Evolutionary conservation across 495 filamentous ascomycete species (phyloP), one percentile per base, ranked within the genome.

Genomic region (Hypomontagnella monticulosa): DNA sequence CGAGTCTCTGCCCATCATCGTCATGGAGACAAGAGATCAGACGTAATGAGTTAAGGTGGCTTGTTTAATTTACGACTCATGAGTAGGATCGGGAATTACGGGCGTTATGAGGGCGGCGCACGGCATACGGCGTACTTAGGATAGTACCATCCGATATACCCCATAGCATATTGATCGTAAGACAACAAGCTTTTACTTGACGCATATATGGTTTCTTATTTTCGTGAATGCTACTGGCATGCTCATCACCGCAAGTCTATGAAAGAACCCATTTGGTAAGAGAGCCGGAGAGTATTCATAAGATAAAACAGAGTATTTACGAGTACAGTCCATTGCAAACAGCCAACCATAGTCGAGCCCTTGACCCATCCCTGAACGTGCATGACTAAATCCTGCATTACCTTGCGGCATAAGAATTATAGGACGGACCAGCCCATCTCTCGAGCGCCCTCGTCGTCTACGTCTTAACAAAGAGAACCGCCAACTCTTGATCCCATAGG

Each of bases 1-100:
- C 0, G 73, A 77, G 6, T 87, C 84, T n/a, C 65, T 78, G 40
- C 75, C 75, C 1, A 78, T 89, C 1, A 70, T 84, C 9, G 67
- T 67, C 9, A 80, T 84, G 75, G 71, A 66, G 3, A 42, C 66
- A 18, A 71, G 63, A 37, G 11, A 36, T 20, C 33, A 48, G 48
- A 30, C n/a, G 11, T 3, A 16, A 32, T 43, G n/a, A 15, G 19
- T 36, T 4, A 36, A 12, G 38, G 20, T 6, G 16, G 36, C 19
- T 36, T 23, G 32, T 43, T 27, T n/a, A 44, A 2, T 50, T 10
- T 51, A 30, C 27, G 14, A 36, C 0, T 2, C 19, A 23, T 42
- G 33, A 40, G 23, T 59, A 12, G 37, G 37, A 54, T 18, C 7
- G 8, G 34, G 41, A 9, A 18, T 33, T 32, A 48, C n/a, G 40